phyloP scores from a whole-genome alignment of 139 green algal species.

The Tetradesmus lagerheimii region DNA sequence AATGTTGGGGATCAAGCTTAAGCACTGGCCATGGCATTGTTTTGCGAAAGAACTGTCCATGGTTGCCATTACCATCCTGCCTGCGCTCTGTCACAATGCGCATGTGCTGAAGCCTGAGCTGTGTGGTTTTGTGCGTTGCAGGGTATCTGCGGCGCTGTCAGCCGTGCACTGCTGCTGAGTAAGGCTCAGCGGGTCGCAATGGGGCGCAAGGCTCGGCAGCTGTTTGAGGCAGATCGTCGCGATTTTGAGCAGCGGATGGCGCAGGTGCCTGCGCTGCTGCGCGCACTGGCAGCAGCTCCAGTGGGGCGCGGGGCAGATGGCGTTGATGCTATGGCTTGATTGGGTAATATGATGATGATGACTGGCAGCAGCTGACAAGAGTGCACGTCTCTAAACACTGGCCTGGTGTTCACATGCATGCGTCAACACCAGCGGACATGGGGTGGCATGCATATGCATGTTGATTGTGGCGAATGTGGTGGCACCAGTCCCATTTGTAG shows the following conservation, averaged over 20 bases:
- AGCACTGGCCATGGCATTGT: no score
- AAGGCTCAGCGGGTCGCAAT: not conserved
- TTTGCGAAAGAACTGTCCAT: not conserved
- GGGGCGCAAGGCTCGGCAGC: not conserved
- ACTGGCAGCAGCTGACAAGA: no score
- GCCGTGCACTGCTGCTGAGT: not conserved
- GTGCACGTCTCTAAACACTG: no score
- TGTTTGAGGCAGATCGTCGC: slow-evolving; percentile 15
- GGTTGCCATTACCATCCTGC: not conserved
- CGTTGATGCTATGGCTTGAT: no score
- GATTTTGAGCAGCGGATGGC: slow-evolving; percentile 5
- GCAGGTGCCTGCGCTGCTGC: not conserved
- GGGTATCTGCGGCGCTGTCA: slow-evolving; percentile 34
- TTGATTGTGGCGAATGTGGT: no score
- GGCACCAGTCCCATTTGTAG: no score
- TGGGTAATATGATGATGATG: no score
- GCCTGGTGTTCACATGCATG: no score
- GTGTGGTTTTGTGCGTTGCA: not conserved
- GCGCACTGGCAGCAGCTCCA: not conserved
- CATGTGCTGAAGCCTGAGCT: not conserved
- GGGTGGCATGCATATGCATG: no score
- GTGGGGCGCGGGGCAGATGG: no score
- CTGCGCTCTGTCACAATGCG: not conserved
- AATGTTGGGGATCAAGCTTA: not conserved
- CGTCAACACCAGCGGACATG: no score